Conservation (phyloP, 257 asterid genomes). For the Nemophila menziesii region DNA sequence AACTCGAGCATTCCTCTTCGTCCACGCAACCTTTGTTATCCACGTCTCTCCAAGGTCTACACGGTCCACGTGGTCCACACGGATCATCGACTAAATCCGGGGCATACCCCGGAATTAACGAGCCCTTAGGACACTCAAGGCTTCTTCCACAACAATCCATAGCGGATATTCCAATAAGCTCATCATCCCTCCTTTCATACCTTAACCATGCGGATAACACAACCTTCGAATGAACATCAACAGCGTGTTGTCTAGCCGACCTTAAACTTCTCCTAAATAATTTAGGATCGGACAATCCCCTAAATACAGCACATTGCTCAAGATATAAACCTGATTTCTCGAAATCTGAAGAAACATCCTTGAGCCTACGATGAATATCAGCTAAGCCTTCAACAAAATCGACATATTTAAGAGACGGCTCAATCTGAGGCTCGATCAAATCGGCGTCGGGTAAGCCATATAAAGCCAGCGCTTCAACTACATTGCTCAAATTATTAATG, state of each 20-base stretch:
- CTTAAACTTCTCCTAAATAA: constrained; percentile 73
- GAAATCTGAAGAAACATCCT: constrained; percentile 36
- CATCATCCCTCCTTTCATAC: constrained; percentile 83
- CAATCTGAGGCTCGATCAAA: constrained; percentile 73
- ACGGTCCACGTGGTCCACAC: no score
- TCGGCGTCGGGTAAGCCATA: constrained; percentile 73
- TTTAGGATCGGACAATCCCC: constrained; percentile 70
- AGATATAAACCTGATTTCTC: constrained; percentile 48
- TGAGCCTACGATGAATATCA: constrained; percentile 42
- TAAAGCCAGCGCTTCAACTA: constrained; percentile 49
- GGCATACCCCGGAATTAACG: constrained; percentile 64
- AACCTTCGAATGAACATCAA: constrained; percentile 84
- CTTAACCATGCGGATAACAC: constrained; percentile 93
- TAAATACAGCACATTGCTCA: constrained; percentile 70
- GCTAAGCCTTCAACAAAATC: constrained; percentile 61
- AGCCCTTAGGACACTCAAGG: constrained; percentile 65
- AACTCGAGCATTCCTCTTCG: constrained; percentile 63
- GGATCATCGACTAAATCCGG: constrained; percentile 67
- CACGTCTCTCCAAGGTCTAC: constrained; percentile 19
- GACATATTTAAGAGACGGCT: constrained; percentile 57
- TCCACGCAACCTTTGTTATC: constrained; percentile 13
- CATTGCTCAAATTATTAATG: constrained; percentile 2
- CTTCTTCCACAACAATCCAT: constrained; percentile 78
- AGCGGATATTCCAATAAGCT: constrained; percentile 66
- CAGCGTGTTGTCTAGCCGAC: constrained; percentile 69